These are phyloP conservation scores for Colletotrichum sp. DNA, from an alignment of 2,329 filamentous ascomycete genomes.

Conservation along the genomic window DNA sequence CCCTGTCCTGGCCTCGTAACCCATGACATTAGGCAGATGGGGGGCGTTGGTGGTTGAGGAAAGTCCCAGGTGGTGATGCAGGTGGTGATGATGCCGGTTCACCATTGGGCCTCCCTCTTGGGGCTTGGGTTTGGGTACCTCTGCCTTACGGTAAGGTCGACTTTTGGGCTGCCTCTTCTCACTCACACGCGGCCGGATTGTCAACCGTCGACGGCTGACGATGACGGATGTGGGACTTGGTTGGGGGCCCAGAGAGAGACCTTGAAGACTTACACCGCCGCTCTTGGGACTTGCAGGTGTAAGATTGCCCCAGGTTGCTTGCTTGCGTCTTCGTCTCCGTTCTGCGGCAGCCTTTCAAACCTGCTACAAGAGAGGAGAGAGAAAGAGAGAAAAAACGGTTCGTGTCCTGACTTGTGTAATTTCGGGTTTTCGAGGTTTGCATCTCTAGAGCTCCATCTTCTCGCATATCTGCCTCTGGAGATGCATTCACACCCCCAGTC, in stretches of 20 bases:
- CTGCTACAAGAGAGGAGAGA: not conserved
- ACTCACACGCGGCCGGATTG: not conserved
- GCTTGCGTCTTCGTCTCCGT: not conserved
- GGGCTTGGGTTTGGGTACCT: conserved; percentile 8
- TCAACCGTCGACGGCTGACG: conserved; percentile 14
- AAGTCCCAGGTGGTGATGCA: not conserved
- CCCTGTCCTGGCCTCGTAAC: not conserved
- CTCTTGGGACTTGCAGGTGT: not conserved
- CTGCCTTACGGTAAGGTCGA: conserved; percentile 9
- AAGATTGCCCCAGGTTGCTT: not conserved
- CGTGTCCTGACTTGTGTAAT: not conserved
- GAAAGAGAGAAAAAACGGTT: not conserved
- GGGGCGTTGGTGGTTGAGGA: not conserved
- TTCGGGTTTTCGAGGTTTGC: not conserved
- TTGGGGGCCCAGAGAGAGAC: not conserved
- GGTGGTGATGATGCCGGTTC: not conserved
- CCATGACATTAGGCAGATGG: not conserved
- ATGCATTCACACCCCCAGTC: not conserved
- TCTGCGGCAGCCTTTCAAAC: not conserved
- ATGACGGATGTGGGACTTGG: conserved; percentile 16
- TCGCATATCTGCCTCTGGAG: not conserved
- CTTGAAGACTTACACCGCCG: conserved; percentile 16
- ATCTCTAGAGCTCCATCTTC: not conserved
- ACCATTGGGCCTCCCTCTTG: conserved; percentile 1
- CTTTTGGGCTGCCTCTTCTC: conserved; percentile 3